These are phyloP conservation scores for Blastobotrys raffinosifermentans DNA, from an alignment of 1,139 yeast species.

Conservation along the genomic window DNA sequence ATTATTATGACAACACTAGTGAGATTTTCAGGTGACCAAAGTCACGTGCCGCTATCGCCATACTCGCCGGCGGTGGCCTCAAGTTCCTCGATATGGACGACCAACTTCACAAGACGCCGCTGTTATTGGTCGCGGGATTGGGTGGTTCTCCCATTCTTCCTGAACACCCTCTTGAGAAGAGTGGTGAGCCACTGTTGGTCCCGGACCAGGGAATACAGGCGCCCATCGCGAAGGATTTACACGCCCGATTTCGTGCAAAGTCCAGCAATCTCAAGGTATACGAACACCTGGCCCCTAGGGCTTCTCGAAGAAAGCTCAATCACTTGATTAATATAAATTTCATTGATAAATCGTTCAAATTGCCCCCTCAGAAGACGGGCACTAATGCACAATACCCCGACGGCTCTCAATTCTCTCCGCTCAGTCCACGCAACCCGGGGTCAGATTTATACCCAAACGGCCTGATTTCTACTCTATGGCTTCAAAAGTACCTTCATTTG, in stretches of 20 bases:
- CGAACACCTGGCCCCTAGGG: conserved; percentile 19
- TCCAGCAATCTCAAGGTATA: conserved; percentile 16
- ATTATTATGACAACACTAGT: no score
- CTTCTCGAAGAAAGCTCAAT: conserved; percentile 14
- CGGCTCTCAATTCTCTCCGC: conserved; percentile 29
- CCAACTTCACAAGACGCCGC: conserved; percentile 24
- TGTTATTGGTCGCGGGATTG: conserved; percentile 26
- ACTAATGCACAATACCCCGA: conserved; percentile 23
- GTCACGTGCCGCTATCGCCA: no score
- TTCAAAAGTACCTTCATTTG: conserved; percentile 41
- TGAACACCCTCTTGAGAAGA: conserved; percentile 17
- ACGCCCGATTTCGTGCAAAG: conserved; percentile 16
- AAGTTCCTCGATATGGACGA: not conserved
- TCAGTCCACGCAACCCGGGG: conserved; percentile 39
- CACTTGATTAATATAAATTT: conserved; percentile 24
- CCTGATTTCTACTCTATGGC: conserved; percentile 42
- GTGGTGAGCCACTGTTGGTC: conserved; percentile 20
- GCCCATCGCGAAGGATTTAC: conserved; percentile 16
- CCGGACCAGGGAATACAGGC: conserved; percentile 11
- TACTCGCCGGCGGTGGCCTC: no score
- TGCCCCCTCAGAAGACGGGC: conserved; percentile 2
- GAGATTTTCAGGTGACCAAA: no score
- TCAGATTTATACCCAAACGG: conserved; percentile 40
- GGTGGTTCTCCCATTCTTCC: conserved; percentile 13
- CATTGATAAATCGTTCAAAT: conserved; percentile 12